Conservation (phyloP, 768 basidiomycete species). For the Chalciporus pseudorubinellus region DNA sequence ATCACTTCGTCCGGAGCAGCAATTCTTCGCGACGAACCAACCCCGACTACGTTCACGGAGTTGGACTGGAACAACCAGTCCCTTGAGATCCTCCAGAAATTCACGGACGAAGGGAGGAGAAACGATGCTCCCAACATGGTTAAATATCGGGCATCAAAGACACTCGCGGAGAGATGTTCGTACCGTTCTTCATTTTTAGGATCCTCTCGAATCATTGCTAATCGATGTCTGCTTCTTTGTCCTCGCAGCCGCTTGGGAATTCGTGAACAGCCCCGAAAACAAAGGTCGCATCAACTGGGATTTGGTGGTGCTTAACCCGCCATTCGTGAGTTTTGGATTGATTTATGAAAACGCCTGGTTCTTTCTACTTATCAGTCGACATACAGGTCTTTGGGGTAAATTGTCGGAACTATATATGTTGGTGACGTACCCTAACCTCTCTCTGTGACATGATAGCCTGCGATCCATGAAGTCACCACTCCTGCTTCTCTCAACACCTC, state of each 20-base stretch:
- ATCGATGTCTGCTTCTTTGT: background rate
- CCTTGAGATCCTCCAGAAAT: constrained; percentile 38
- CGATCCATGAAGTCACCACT: constrained; percentile 39
- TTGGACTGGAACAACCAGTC: constrained; percentile 57
- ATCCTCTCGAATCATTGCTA: background rate
- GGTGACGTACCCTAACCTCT: background rate
- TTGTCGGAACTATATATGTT: background rate
- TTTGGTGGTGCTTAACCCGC: constrained; percentile 39
- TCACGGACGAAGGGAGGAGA: constrained; percentile 46
- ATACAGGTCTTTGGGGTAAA: constrained; percentile 31
- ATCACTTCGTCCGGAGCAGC: constrained; percentile 63
- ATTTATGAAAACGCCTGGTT: background rate
- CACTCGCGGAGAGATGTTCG: constrained; percentile 59
- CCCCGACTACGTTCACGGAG: constrained; percentile 40
- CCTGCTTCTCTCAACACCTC: constrained; percentile 42
- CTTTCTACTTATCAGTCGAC: background rate
- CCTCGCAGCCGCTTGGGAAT: constrained; percentile 47
- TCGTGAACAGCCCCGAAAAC: constrained; percentile 31
- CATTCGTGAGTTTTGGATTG: constrained; percentile 28
- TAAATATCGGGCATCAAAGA: constrained; percentile 64
- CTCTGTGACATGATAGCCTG: constrained; percentile 30
- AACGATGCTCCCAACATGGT: constrained; percentile 31
- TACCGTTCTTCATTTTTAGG: background rate
- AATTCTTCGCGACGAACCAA: constrained; percentile 32
- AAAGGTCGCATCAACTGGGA: constrained; percentile 38